Evolutionary conservation across 2,329 filamentous ascomycete species (phyloP), one percentile per base, ranked within the genome.

Genomic region (Cadophora sp.): DNA sequence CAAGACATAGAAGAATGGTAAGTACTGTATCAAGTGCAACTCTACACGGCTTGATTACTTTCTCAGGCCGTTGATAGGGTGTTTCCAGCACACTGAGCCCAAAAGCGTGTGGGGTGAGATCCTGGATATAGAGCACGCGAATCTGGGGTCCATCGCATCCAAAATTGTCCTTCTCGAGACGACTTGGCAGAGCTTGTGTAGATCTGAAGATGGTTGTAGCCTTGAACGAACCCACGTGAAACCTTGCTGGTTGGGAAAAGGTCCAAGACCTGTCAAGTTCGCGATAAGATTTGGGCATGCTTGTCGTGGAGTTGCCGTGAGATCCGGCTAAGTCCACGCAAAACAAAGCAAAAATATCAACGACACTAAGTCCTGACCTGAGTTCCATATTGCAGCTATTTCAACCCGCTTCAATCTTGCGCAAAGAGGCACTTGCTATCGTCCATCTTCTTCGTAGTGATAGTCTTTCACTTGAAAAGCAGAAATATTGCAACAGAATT

Each of bases 261-360:
- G 24, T 19, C 51, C 51, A 55, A 55, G 26, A 31, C 51, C 51
- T 55, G 26, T 55, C 51, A 55, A 55, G 27, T 19, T 55, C 51
- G 31, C n/a, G 7, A 48, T 3, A 55, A 31, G 27, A 55, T 29
- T 31, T 55, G 26, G 2, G 4, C 16, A 60, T 48, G n/a, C 43
- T 22, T 48, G 31, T 26, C 31, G 14, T 40, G 19, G 12, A 12
- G 24, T 9, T 24, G 31, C 12, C 37, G n/a, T 60, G 37, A 43
- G n/a, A 37, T 24, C n/a, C n/a, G 31, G 11, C 19, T 6, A n/a
- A 59, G 37, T 24, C 4, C n/a, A 16, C 14, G 19, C n/a, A 26
- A 27, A 34, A 37, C 31, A 19, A 60, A 24, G 4, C 19, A 12
- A 19, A 9, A 19, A 4, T 46, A 19, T 9, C 9, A 37, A 9